Percentiles rank a stretch among this genome's conserved stretches.
Evolutionary conservation across 441 rosid species (phyloP).

Genomic region (Dalechampia spathulata): DNA sequence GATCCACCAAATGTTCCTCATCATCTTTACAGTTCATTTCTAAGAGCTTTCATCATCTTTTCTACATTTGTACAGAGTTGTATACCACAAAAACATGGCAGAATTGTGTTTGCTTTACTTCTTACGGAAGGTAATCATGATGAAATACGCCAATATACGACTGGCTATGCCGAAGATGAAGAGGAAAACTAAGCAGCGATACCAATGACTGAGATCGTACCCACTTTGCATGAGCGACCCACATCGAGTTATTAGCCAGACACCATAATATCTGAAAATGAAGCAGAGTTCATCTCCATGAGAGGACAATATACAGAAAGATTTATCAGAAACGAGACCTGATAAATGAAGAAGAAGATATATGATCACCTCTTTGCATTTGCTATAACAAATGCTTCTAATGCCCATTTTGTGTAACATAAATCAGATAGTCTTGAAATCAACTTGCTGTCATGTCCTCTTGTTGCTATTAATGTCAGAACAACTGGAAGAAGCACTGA

Average conservation of each 20-base stretch:
- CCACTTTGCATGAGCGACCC: slow-evolving; percentile 63
- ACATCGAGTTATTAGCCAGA: slow-evolving; percentile 89
- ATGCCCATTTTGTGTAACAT: slow-evolving; percentile 91
- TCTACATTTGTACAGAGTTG: slow-evolving; percentile 18
- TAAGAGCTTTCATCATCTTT: slow-evolving; percentile 5
- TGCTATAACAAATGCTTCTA: slow-evolving; percentile 89
- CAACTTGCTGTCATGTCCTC: slow-evolving; percentile 24
- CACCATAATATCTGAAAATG: slow-evolving; percentile 63
- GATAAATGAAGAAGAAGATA: too few relatives aligned
- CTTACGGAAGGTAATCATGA: slow-evolving; percentile 58
- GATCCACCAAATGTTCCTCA: too few relatives aligned
- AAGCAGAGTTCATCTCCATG: background rate
- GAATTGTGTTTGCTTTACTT: slow-evolving; percentile 27
- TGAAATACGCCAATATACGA: slow-evolving; percentile 50
- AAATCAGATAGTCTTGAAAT: slow-evolving; percentile 33
- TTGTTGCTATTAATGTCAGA: slow-evolving; percentile 76
- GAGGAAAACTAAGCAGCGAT: slow-evolving; percentile 44
- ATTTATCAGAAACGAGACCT: too few relatives aligned
- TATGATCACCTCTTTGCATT: slow-evolving; percentile 93
- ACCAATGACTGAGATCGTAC: slow-evolving; percentile 61
- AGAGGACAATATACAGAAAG: background rate
- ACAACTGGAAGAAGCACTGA: slow-evolving; percentile 96
- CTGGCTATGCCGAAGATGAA: slow-evolving; percentile 41
- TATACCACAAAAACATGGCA: background rate
- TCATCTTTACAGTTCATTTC: too few relatives aligned